Evolutionary conservation across 202 grass and related monocot species (phyloP).

Genomic region (Digitaria exilis): DNA sequence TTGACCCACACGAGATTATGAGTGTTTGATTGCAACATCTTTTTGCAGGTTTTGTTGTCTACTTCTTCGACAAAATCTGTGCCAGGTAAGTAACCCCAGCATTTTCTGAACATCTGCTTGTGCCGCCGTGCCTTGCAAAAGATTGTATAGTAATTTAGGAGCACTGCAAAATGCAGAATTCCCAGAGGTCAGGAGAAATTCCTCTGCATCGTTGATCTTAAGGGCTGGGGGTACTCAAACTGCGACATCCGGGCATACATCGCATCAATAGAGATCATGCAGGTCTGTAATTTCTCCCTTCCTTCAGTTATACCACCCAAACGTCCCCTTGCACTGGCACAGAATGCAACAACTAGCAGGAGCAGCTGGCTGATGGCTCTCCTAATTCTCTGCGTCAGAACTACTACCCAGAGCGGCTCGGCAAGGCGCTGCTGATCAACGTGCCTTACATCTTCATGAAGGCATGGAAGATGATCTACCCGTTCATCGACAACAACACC

Average conservation of each 20-base stretch:
- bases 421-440: constrained; percentile 67
- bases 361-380: not conserved
- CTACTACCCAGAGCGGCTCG: constrained; percentile 81
- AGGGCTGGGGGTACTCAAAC: constrained; percentile 76
- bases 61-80: constrained; percentile 65
- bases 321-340: not conserved
- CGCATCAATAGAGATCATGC: constrained; percentile 76
- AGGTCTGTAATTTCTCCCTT: constrained; percentile 33
- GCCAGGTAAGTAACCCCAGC: constrained; percentile 45
- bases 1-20: too few relatives aligned
- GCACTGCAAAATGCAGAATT: constrained; percentile 50
- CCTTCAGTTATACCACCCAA: not conserved
- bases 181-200: constrained; percentile 82
- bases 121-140: not conserved
- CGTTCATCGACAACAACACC: constrained; percentile 70
- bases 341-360: not conserved
- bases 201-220: constrained; percentile 64
- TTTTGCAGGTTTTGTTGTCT: constrained; percentile 63
- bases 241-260: constrained; percentile 61
- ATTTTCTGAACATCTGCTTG: not conserved
- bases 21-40: not conserved
- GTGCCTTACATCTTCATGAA: constrained; percentile 86
- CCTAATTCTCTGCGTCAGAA: constrained; percentile 37
- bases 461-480: constrained; percentile 76
- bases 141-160: not conserved